Conservation (phyloP, 495 filamentous ascomycete genomes). For the Penicillium cataractarum region DNA sequence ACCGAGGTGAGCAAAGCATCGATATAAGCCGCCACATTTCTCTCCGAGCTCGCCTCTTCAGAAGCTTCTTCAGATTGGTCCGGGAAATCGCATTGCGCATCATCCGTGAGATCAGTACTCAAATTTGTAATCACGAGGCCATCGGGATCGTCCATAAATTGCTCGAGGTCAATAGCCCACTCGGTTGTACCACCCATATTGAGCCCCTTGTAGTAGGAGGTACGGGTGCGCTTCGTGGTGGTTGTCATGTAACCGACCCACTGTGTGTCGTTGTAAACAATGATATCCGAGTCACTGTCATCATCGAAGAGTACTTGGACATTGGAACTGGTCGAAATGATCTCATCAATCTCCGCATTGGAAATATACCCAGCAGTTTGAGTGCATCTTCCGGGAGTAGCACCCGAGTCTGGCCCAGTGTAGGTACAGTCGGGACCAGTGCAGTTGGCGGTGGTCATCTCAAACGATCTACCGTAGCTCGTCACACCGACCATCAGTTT, state of each 20-base stretch:
- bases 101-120: background rate
- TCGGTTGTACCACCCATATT: background rate
- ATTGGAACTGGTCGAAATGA: background rate
- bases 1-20: background rate
- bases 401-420: constrained; percentile 13
- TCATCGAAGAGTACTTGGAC: background rate
- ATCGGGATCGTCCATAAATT: background rate
- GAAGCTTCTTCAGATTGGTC: background rate
- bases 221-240: background rate
- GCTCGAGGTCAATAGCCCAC: background rate
- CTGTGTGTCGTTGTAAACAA: background rate
- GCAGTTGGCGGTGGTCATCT: constrained; percentile 1
- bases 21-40: background rate
- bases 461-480: constrained; percentile 5
- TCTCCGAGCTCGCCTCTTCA: background rate
- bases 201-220: background rate
- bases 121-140: background rate
- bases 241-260: background rate
- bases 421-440: constrained; percentile 1
- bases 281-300: background rate
- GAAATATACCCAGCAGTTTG: constrained; percentile 1
- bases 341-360: constrained; percentile 10
- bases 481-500: constrained; percentile 33
- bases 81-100: background rate
- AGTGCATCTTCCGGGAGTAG: constrained; percentile 11